Base-by-base conservation (phyloP, 1,139 yeast species). In the Geotrichum klebahnii region DNA sequence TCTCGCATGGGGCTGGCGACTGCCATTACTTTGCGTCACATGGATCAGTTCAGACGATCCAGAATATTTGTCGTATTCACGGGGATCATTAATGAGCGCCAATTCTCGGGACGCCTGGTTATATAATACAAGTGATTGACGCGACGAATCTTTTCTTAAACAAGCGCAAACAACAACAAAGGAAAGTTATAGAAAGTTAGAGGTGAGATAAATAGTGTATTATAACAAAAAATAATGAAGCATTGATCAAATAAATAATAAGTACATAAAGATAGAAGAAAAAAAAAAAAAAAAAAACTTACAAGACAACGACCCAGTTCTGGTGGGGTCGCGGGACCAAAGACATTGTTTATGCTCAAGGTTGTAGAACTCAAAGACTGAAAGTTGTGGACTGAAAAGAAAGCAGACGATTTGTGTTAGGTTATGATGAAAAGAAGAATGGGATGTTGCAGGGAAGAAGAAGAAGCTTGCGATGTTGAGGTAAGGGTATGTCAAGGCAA, bases 251-350 rank as follows among this genome's bases (percentile, higher is more conserved):
- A 14, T 14, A 12, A 5, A n/a, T 17, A 16, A 17, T 23, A 50
- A 5, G 24, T n/a, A 19, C 12, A 19, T 31, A 17, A 28, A 22
- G 32, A 28, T 19, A 12, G 19, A n/a, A 22, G 19, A 24, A 26
- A 16, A 17, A 29, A 14, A 31, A 12, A 10, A 33, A 16, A 8
- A 20, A n/a, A 20, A 12, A 31, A 6, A 55, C 68, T 38, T 59
- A 65, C 68, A 67, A 51, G 1, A 67, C 69, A 16, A 67, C 62
- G 42, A 61, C 60, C 62, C 67, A 65, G 37, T 53, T 54, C 20
- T 53, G 55, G 31, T 54, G 46, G 17, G 54, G 55, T 34, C 57
- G 54, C 36, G 67, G 66, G 17, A 66, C 59, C 28, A 66, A 47
- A 6, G 70, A 66, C 70, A 66, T 65, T 34, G 33, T 44, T 20